Evolutionary conservation across 2,329 filamentous ascomycete species (phyloP), one percentile per base, ranked within the genome.

Genomic region (Teratosphaeria nubilosa): DNA sequence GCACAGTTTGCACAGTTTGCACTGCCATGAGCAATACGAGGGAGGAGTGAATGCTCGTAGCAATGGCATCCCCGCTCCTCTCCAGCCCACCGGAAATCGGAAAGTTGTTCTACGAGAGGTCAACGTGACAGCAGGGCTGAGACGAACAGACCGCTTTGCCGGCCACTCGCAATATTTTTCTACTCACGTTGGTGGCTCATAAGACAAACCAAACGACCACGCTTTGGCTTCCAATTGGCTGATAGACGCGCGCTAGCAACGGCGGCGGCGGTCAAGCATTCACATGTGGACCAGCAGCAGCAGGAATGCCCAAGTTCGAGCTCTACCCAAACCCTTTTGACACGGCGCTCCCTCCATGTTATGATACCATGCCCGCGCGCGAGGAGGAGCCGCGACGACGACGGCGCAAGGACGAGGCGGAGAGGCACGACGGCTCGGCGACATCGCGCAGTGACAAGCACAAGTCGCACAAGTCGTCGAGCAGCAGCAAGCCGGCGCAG

Each of bases 391-490:
- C 60, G 37, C 64, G 61, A 53, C 61, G 68, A 37, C 67, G 68
- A 48, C 68, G 68, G 25, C 66, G 66, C 30, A 66, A 68, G 56
- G 65, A 66, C 54, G 70, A 73, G 55, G 64, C 66, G 41, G 69
- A 70, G 45, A 69, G 70, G 48, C 69, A 70, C 16, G 62, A 63
- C 53, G 66, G 69, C 51, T 64, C 63, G 56, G 66, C 62, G 55
- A 64, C 58, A 53, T 59, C 62, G n/a, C 63, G 64, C 25, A 48
- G 41, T 53, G 66, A 68, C 62, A 68, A 69, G 59, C 62, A 64
- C 60, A 64, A 41, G 37, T 5, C 24, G 32, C 55, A 58, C 56
- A 68, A 71, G 60, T 63, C 66, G 45, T 65, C 62, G 31, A 64
- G 63, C 41, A 48, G 41, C 41, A 48, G 41, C 41, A 48, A 48